Conservation (phyloP, 768 basidiomycete genomes). For the Serendipita sp. region DNA sequence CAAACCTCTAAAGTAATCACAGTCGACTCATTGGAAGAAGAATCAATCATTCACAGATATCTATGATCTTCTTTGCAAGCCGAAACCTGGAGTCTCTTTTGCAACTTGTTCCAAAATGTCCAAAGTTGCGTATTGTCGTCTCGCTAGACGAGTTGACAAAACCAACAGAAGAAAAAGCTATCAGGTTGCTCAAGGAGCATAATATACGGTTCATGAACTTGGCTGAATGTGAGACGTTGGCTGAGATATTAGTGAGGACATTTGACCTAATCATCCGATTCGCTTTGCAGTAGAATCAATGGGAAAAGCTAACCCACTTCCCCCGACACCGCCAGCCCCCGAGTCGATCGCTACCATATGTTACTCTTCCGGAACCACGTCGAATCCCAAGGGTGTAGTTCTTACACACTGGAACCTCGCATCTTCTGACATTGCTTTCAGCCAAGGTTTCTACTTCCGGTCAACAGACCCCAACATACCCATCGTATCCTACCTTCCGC, state of each 20-base stretch:
- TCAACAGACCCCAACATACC: conserved; percentile 14
- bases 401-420: conserved; percentile 59
- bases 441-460: conserved; percentile 27
- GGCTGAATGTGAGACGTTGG: conserved; percentile 42
- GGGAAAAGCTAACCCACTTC: conserved; percentile 48
- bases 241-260: not conserved
- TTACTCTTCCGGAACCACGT: conserved; percentile 83
- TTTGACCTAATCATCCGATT: not conserved
- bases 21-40: conserved; percentile 24
- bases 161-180: conserved; percentile 39
- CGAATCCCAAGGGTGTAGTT: conserved; percentile 68
- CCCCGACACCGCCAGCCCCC: conserved; percentile 41
- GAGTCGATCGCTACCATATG: conserved; percentile 72
- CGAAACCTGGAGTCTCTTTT: conserved; percentile 66
- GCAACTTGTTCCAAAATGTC: conserved; percentile 44
- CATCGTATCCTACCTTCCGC: conserved; percentile 60
- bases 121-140: conserved; percentile 58
- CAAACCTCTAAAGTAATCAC: not conserved
- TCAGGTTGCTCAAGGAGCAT: conserved; percentile 50
- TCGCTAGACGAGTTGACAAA: conserved; percentile 46
- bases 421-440: conserved; percentile 37
- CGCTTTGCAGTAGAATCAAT: conserved; percentile 47
- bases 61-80: conserved; percentile 59
- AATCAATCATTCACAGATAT: conserved; percentile 71
- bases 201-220: conserved; percentile 50